Evolutionary conservation across 73 alveolate species (phyloP), one percentile per base, ranked within the genome.

Genomic region (Paramecium primaurelia): DNA sequence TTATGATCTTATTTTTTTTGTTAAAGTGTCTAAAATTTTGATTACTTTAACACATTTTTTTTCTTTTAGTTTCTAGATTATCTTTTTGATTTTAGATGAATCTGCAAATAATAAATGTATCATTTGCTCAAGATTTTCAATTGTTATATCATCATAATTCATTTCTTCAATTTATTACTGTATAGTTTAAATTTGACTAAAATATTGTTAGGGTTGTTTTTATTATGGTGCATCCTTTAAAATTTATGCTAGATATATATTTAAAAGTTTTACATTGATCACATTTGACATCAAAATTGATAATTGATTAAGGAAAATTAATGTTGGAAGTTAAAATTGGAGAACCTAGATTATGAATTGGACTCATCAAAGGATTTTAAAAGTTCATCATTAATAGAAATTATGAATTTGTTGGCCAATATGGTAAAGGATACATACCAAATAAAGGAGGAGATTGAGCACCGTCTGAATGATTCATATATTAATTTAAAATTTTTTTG

Each of bases 391-490:
- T 64, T 64, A 64, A 34, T 1, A 64, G 22, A 25, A 64, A 28
- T 64, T 64, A n/a, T 26, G 84, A 64, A 28, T 42, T 64, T 64
- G 84, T 64, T 28, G 84, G 32, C 84, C 84, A 64, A 34, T 64
- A 64, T 1, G 84, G 84, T 10, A 64, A 9, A 11, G 84, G 84
- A 64, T 64, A 64, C 84, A 64, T 64, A 3, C 84, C 84, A 64
- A 64, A 64, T 64, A 64, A 64, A 1, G 84, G 84, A 32, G 84
- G 84, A 6, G 84, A 64, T 64, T 64, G 26, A 32, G 84, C 84
- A 32, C 84, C 84, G 6, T 64, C 84, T 64, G 84, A 64, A 64
- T 64, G 84, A 64, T 73, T 73, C 87, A 34, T 73, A 73, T 37
- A 36, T 73, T 73, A 37, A 40, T 73, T 73, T 73, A 73, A 37